phyloP scores from a whole-genome alignment of 768 basidiomycete genomes.

The Leccinum barrowsii region DNA sequence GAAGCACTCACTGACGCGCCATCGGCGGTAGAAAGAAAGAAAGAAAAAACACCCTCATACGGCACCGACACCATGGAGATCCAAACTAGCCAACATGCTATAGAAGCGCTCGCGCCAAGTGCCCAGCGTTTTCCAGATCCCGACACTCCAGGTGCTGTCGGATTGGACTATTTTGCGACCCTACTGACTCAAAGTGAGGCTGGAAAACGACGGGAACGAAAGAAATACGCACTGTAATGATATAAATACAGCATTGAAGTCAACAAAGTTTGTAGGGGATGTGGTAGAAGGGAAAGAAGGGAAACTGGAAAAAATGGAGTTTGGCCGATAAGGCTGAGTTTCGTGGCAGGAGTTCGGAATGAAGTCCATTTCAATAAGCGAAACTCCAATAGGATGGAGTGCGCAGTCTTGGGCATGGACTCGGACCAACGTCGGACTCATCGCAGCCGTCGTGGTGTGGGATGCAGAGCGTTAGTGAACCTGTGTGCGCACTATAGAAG shows the following conservation, averaged over 20 bases:
- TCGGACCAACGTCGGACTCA: too few relatives aligned
- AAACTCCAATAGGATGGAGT: too few relatives aligned
- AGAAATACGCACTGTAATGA: constrained; percentile 66
- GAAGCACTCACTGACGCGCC: constrained; percentile 70
- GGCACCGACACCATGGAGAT: constrained; percentile 56
- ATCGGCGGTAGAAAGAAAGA: constrained; percentile 66
- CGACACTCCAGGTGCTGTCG: constrained; percentile 60
- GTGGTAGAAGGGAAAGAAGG: constrained; percentile 68
- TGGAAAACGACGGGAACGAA: not conserved
- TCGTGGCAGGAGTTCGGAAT: too few relatives aligned
- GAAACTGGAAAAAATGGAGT: constrained; percentile 46
- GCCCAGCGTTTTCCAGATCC: constrained; percentile 78
- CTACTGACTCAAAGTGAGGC: constrained; percentile 36
- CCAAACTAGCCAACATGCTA: constrained; percentile 77
- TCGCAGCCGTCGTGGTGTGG: too few relatives aligned
- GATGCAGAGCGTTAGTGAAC: too few relatives aligned
- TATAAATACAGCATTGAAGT: constrained; percentile 85
- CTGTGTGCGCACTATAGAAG: constrained; percentile 3
- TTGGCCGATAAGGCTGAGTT: too few relatives aligned
- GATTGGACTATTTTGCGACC: constrained; percentile 71
- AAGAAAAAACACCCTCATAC: constrained; percentile 31
- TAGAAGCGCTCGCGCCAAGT: constrained; percentile 77
- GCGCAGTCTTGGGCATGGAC: too few relatives aligned
- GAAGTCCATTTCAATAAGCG: too few relatives aligned
- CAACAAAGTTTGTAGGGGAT: constrained; percentile 80